Evolutionary conservation across 306 rosid species (phyloP).

Genomic region (Oxytropis ochrocephala): DNA sequence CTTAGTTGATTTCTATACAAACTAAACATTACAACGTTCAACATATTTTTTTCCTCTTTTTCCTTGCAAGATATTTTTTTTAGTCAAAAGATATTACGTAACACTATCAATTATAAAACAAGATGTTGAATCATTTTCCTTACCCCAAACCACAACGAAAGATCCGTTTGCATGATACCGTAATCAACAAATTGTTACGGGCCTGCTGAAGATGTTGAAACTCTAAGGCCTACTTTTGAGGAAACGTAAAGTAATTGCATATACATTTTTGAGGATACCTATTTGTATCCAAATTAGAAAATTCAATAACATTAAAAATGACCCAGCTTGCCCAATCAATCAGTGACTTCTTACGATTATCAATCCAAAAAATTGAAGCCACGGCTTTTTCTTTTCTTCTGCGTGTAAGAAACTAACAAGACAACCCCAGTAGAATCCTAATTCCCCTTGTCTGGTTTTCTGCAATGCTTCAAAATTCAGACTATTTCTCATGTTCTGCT

Average conservation of each 20-base stretch:
- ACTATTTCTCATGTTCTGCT: slow-evolving; percentile 1
- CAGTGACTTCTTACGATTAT: not conserved
- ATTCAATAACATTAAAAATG: not conserved
- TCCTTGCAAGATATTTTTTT: no score
- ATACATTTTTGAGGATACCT: not conserved
- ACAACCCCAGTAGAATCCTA: not conserved
- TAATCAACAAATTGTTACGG: not conserved
- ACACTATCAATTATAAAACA: no score
- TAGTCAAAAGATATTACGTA: no score
- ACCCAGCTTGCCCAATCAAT: not conserved
- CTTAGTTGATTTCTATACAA: no score
- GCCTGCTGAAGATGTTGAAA: not conserved
- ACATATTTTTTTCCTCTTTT: no score
- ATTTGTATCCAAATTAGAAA: not conserved
- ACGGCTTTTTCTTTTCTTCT: not conserved
- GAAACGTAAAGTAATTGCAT: not conserved
- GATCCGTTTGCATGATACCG: not conserved
- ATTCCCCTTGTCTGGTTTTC: not conserved
- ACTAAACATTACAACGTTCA: no score
- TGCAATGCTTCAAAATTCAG: slow-evolving; percentile 13
- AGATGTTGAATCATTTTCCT: no score
- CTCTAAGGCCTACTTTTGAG: not conserved
- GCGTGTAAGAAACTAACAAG: not conserved
- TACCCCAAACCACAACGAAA: not conserved
- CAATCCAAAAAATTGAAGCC: not conserved